These are phyloP conservation scores for Micractinium conductrix DNA, from an alignment of 139 green algal species.

Conservation along the genomic window DNA sequence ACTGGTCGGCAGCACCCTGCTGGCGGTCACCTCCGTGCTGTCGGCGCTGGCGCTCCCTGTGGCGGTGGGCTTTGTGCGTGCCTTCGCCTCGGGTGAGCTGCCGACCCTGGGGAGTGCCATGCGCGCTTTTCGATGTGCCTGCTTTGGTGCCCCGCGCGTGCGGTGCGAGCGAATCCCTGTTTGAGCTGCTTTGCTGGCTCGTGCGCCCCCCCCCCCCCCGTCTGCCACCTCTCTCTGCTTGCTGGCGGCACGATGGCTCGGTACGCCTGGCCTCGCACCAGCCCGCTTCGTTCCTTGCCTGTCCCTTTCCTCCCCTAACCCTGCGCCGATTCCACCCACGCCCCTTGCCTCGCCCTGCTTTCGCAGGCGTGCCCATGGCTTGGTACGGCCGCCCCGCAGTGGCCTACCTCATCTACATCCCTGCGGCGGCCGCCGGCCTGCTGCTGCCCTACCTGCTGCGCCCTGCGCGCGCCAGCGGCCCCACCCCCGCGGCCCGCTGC, in stretches of 20 bases:
- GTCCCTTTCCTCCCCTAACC: not conserved
- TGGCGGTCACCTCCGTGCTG: constrained; percentile 13
- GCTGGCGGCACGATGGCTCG: not conserved
- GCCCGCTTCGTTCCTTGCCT: too few relatives aligned
- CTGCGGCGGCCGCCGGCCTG: constrained; percentile 50
- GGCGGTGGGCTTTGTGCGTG: constrained; percentile 26
- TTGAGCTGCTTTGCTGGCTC: too few relatives aligned
- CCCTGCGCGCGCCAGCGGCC: not conserved
- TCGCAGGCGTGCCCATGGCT: constrained; percentile 61
- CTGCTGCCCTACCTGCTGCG: constrained; percentile 56
- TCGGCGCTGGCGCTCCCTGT: constrained; percentile 32
- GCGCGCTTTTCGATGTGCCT: too few relatives aligned
- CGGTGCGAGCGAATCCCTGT: too few relatives aligned
- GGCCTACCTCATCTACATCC: constrained; percentile 56
- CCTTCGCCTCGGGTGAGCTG: constrained; percentile 26
- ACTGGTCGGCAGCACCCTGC: not conserved
- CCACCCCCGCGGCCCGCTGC: not conserved
- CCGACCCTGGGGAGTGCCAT: too few relatives aligned
- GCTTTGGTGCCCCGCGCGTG: too few relatives aligned
- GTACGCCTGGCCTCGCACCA: too few relatives aligned
- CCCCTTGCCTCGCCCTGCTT: not conserved
- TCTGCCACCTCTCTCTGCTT: not conserved
- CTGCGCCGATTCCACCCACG: too few relatives aligned
- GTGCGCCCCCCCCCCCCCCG: too few relatives aligned
- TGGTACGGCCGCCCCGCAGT: constrained; percentile 63